Base-by-base conservation (phyloP, 108 stramenopile species). In the Nitzschia palea region DNA sequence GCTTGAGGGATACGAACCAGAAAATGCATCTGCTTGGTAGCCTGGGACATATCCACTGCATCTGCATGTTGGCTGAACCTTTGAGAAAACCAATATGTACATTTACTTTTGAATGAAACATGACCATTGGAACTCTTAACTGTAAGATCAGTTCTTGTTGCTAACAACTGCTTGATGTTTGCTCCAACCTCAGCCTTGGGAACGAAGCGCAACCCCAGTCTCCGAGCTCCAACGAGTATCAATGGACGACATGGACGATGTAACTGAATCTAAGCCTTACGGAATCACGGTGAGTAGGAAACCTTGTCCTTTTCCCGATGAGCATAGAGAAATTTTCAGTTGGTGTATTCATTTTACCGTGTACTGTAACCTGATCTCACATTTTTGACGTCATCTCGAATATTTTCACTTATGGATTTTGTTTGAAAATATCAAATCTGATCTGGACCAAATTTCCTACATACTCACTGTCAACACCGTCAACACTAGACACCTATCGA, bases 141-240 rank as follows among this genome's bases (percentile, higher is more conserved):
- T n/a, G n/a, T n/a, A n/a, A n/a, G n/a, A n/a, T n/a, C n/a, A n/a
- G n/a, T n/a, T n/a, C n/a, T n/a, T n/a, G n/a, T n/a, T n/a, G n/a
- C n/a, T n/a, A n/a, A n/a, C n/a, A n/a, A n/a, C n/a, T n/a, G n/a
- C n/a, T n/a, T n/a, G n/a, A n/a, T n/a, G n/a, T n/a, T n/a, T n/a
- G n/a, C n/a, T n/a, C n/a, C n/a, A n/a, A n/a, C n/a, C n/a, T n/a
- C 52, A 83, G 80, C 50, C 80, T 78, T 85, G 86, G 74, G 80
- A 83, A 55, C 80, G 51, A 50, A 55, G 26, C 32, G 51, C 54
- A 29, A 70, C 74, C 33, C 67, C 55, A 64, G 71, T 65, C 45
- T 78, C 67, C 57, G 74, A 65, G 47, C 50, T 67, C 55, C 75
- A 56, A 57, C 68, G 68, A 70, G 62, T 71, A 59, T 67, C 74